phyloP scores from a whole-genome alignment of 2,329 filamentous ascomycete species.

The Calonectria montana region DNA sequence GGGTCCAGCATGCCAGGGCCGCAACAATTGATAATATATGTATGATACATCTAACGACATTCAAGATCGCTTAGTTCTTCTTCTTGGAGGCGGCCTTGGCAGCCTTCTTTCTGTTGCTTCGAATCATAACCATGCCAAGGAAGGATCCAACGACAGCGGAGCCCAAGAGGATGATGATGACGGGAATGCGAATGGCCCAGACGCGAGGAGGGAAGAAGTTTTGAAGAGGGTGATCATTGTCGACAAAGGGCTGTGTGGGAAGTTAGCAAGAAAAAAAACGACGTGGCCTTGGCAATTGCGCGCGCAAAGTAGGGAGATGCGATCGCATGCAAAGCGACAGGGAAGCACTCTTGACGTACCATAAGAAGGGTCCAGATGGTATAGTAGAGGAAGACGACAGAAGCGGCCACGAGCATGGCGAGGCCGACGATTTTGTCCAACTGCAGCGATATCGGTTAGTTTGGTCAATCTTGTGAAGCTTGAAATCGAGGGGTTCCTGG shows the following conservation, averaged over 20 bases:
- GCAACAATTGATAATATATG: slow-evolving; percentile 32
- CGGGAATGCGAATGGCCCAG: slow-evolving; percentile 98
- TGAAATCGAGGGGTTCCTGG: slow-evolving; percentile 37
- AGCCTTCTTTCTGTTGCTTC: slow-evolving; percentile 97
- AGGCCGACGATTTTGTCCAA: slow-evolving; percentile 85
- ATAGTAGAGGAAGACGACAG: slow-evolving; percentile 83
- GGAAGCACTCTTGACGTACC: slow-evolving; percentile 64
- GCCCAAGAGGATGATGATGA: slow-evolving; percentile 92
- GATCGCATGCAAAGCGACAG: slow-evolving; percentile 14
- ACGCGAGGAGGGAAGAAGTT: slow-evolving; percentile 96
- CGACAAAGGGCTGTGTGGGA: slow-evolving; percentile 86
- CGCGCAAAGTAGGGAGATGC: background rate
- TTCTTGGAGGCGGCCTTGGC: slow-evolving; percentile 88
- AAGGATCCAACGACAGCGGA: slow-evolving; percentile 96
- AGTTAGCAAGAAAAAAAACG: slow-evolving; percentile 24
- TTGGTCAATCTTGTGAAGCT: slow-evolving; percentile 3
- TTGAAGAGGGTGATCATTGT: slow-evolving; percentile 92
- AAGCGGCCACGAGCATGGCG: slow-evolving; percentile 75
- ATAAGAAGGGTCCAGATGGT: slow-evolving; percentile 97
- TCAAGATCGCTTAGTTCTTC: slow-evolving; percentile 72
- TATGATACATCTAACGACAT: slow-evolving; percentile 30
- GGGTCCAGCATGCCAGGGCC: slow-evolving; percentile 24
- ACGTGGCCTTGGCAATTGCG: background rate
- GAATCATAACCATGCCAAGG: slow-evolving; percentile 97
- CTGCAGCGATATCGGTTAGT: slow-evolving; percentile 59